phyloP scores from a whole-genome alignment of 1,284 basidiomycete genomes.

The Ceratobasidium sp. region DNA sequence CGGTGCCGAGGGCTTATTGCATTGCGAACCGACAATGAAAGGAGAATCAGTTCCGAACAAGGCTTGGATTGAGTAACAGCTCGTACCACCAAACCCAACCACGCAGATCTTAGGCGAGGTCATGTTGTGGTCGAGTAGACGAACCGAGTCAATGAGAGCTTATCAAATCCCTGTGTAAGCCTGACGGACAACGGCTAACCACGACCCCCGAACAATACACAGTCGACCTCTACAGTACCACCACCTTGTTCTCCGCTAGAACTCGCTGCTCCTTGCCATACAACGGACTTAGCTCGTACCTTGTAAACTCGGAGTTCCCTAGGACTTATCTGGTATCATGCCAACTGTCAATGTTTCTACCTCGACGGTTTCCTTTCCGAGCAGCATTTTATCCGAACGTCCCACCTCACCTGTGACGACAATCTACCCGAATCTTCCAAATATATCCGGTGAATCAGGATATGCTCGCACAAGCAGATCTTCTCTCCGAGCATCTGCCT shows the following conservation, averaged over 20 bases:
- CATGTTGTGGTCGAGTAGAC: slow-evolving; percentile 15
- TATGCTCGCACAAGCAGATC: slow-evolving; percentile 29
- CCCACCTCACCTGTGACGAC: slow-evolving; percentile 22
- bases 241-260: not conserved
- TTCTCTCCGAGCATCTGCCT: slow-evolving; percentile 37
- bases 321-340: slow-evolving; percentile 2
- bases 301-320: too few relatives aligned
- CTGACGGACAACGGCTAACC: not conserved
- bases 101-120: slow-evolving; percentile 46
- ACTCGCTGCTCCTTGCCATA: too few relatives aligned
- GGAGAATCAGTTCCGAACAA: slow-evolving; percentile 1
- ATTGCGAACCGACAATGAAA: not conserved
- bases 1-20: slow-evolving; percentile 53
- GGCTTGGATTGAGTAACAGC: not conserved
- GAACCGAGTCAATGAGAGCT: not conserved
- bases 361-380: slow-evolving; percentile 36
- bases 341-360: slow-evolving; percentile 22
- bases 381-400: slow-evolving; percentile 13
- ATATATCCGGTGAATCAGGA: slow-evolving; percentile 19
- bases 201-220: slow-evolving; percentile 5
- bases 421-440: slow-evolving; percentile 23
- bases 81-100: slow-evolving; percentile 48
- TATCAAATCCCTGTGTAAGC: not conserved
- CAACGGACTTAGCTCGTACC: too few relatives aligned
- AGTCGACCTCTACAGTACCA: not conserved